These are phyloP conservation scores for Diversispora epigaea DNA, from an alignment of 192 early-diverging fungal species.

Conservation along the genomic window DNA sequence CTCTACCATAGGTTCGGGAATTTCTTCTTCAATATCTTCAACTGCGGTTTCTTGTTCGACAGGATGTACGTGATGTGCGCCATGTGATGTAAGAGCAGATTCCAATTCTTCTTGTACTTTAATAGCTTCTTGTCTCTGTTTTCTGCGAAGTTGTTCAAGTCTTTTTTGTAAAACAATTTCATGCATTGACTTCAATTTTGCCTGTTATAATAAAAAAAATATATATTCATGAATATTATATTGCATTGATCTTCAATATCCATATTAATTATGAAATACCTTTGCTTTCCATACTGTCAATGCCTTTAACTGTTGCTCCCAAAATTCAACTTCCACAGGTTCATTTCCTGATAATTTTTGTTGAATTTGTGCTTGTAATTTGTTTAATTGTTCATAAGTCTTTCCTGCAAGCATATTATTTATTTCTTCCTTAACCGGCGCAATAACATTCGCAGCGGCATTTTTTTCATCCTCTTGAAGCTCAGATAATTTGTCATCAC, in stretches of 20 bases:
- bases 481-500: constrained; percentile 64
- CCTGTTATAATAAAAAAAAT: constrained; percentile 34
- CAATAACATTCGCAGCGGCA: constrained; percentile 43
- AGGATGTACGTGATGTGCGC: constrained; percentile 47
- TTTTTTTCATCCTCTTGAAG: constrained; percentile 36
- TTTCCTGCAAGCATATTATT: constrained; percentile 69
- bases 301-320: constrained; percentile 79
- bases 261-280: constrained; percentile 28
- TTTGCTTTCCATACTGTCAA: constrained; percentile 84
- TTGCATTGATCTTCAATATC: neutral
- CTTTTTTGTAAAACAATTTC: constrained; percentile 69
- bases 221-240: neutral
- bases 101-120: constrained; percentile 55
- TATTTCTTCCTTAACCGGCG: constrained; percentile 63
- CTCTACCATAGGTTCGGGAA: constrained; percentile 35
- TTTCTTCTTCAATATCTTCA: constrained; percentile 44
- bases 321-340: constrained; percentile 91
- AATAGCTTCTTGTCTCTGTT: constrained; percentile 57
- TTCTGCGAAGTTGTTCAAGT: constrained; percentile 65
- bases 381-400: constrained; percentile 65
- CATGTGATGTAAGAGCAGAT: constrained; percentile 53
- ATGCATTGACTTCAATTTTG: constrained; percentile 78
- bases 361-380: constrained; percentile 76
- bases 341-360: constrained; percentile 64
- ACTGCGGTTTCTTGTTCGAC: constrained; percentile 52